Conservation (phyloP, 2,329 filamentous ascomycete genomes). For the Sarocladium oryzae region DNA sequence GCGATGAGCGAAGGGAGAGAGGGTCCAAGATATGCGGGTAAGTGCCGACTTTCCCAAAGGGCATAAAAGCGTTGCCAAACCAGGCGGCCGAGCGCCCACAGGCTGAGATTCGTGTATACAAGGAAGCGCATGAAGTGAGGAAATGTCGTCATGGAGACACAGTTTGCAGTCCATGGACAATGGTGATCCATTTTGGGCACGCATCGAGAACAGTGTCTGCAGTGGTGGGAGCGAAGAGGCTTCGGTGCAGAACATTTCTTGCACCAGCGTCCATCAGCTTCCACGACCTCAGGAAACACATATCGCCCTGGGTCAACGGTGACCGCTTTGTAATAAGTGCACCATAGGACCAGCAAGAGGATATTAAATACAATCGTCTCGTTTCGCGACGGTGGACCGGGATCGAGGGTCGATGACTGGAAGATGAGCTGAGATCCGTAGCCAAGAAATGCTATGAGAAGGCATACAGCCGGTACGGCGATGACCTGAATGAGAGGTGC, state of each 20-base stretch:
- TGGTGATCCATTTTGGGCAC: slow-evolving; percentile 82
- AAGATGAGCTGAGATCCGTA: slow-evolving; percentile 71
- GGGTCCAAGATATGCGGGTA: slow-evolving; percentile 72
- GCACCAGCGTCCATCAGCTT: slow-evolving; percentile 58
- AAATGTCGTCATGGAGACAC: slow-evolving; percentile 74
- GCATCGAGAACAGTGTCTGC: slow-evolving; percentile 66
- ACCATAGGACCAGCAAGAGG: slow-evolving; percentile 57
- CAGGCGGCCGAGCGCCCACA: slow-evolving; percentile 55
- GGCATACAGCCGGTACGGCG: slow-evolving; percentile 62
- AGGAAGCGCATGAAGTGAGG: slow-evolving; percentile 80
- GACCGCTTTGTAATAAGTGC: slow-evolving; percentile 60
- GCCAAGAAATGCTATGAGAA: slow-evolving; percentile 61
- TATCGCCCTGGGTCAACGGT: slow-evolving; percentile 53
- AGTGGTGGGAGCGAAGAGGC: slow-evolving; percentile 74
- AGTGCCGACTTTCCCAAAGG: slow-evolving; percentile 58
- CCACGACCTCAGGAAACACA: slow-evolving; percentile 33
- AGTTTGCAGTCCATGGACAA: slow-evolving; percentile 80
- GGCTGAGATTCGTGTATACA: slow-evolving; percentile 57
- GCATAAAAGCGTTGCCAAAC: slow-evolving; percentile 51
- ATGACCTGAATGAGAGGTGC: slow-evolving; percentile 43
- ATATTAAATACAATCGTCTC: slow-evolving; percentile 61
- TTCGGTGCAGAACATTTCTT: slow-evolving; percentile 69
- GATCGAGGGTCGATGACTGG: slow-evolving; percentile 46
- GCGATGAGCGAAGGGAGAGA: slow-evolving; percentile 50
- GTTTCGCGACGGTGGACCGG: slow-evolving; percentile 49